Base-by-base conservation (phyloP, 306 rosid species). In the Pyrus betulifolia region DNA sequence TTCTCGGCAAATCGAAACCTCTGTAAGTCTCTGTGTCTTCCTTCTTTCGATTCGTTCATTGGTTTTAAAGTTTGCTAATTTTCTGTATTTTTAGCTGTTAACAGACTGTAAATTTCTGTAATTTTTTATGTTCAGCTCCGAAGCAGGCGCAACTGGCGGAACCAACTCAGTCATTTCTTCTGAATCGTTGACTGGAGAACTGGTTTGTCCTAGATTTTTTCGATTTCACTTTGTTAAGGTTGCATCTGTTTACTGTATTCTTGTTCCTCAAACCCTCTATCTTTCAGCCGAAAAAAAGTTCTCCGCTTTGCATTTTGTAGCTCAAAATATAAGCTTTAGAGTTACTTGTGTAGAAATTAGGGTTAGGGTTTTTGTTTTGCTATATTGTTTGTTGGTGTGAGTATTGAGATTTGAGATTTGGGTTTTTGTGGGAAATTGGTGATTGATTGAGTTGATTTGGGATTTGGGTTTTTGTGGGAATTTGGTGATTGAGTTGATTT, bases 21-120 rank as follows among this genome's bases (percentile, higher is more conserved):
- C 40, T 8, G 88, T 79, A 45, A 83, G 86, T 80, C 57, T 15
- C 42, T 28, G 17, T 46, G 5, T 58, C 25, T 58, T 31, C 70
- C 46, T 40, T 11, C 9, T 45, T 44, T 19, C 67, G 8, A 58
- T 12, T 63, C 13, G 8, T 6, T 35, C 15, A 4, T 6, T 4
- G 5, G 52, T 4, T 70, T 14, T 18, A 49, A 40, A 33, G 42
- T 27, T 42, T 11, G 28, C 40, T 42, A 11, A 46, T 52, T 67
- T 21, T 59, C 60, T 23, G 25, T 25, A 1, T 30, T 2, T 74
- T 28, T 21, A n/a, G 45, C 79, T 62, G 40, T 77, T 55, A 54
- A 67, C 60, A 12, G 45, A 69, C 79, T 64, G 40, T 17, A 28
- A 0, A 12, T 61, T 13, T 27, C 30, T 58, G 17, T 51, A 25